phyloP scores from a whole-genome alignment of 495 filamentous ascomycete genomes.

The Bacidia gigantensis region DNA sequence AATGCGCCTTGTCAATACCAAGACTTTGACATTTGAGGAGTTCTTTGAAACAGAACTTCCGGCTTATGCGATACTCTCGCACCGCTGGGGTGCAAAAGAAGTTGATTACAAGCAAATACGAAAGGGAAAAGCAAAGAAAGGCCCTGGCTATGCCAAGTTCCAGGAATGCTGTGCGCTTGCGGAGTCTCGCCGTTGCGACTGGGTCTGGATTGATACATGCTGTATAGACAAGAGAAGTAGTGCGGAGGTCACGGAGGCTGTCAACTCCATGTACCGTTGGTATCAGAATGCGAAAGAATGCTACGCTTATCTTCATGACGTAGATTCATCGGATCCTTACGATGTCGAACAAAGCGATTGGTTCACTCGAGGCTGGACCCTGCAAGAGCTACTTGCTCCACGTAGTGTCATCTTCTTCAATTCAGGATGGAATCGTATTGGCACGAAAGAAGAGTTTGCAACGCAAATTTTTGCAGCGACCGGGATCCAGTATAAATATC shows the following conservation, averaged over 20 bases:
- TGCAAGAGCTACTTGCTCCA: slow-evolving; percentile 29
- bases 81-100: slow-evolving; percentile 26
- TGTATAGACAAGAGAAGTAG: slow-evolving; percentile 23
- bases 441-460: not conserved
- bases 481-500: not conserved
- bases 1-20: slow-evolving; percentile 2
- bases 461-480: not conserved
- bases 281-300: slow-evolving; percentile 19
- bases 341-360: slow-evolving; percentile 14
- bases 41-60: slow-evolving; percentile 13
- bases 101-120: slow-evolving; percentile 20
- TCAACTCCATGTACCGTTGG: slow-evolving; percentile 32
- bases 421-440: slow-evolving; percentile 11
- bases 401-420: slow-evolving; percentile 21
- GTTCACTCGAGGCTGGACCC: slow-evolving; percentile 31
- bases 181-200: not conserved
- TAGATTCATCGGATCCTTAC: not conserved
- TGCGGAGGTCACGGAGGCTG: slow-evolving; percentile 27
- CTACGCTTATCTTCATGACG: slow-evolving; percentile 23
- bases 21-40: not conserved
- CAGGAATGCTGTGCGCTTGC: not conserved
- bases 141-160: not conserved
- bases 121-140: not conserved
- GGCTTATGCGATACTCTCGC: slow-evolving; percentile 27
- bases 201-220: slow-evolving; percentile 11